Evolutionary conservation across 2,329 filamentous ascomycete genomes (phyloP), one percentile per base, ranked within the genome.

Genomic region (Sphaerostilbella broomeana): DNA sequence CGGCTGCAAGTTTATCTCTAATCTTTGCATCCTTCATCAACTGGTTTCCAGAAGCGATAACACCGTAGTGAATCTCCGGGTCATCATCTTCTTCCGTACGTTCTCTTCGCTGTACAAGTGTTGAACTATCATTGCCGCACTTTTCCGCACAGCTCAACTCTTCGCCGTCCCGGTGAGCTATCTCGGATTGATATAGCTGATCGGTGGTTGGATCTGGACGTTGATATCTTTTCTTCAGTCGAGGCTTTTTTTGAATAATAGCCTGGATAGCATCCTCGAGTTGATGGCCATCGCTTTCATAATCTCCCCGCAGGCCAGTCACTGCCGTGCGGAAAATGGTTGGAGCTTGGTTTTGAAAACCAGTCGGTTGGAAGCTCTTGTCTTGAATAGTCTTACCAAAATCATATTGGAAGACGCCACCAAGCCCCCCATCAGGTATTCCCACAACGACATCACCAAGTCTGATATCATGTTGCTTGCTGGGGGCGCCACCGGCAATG

Each of bases 341-440:
- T 4, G 36, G 36, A 10, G 36, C 27, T 4, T 26, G 24, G 26
- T 38, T 38, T 9, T 24, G 16, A 10, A 28, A 10, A 4, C 36
- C 36, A n/a, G 9, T 19, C 4, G 27, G 26, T 17, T 31, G 5
- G 17, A 32, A 32, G 4, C n/a, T 17, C 8, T 11, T 28, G 13
- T 15, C 28, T n/a, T 20, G n/a, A 9, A 24, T 21, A 9, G 26
- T 20, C 16, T 38, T 38, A 7, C 36, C 36, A 15, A 13, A 28
- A 19, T 38, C 36, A 16, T 38, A 38, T 17, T 38, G 36, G 5
- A 38, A n/a, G 7, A 32, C 36, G 16, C 36, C 36, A 5, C 36
- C 36, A 1, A 19, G 16, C 3, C 15, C 15, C 5, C 20, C 12
- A 3, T 18, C 21, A 9, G 36, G 36, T 9, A 11, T 24, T 10